Evolutionary conservation across 1,284 basidiomycete genomes (phyloP).

Genomic region (Testicularia cyperi): DNA sequence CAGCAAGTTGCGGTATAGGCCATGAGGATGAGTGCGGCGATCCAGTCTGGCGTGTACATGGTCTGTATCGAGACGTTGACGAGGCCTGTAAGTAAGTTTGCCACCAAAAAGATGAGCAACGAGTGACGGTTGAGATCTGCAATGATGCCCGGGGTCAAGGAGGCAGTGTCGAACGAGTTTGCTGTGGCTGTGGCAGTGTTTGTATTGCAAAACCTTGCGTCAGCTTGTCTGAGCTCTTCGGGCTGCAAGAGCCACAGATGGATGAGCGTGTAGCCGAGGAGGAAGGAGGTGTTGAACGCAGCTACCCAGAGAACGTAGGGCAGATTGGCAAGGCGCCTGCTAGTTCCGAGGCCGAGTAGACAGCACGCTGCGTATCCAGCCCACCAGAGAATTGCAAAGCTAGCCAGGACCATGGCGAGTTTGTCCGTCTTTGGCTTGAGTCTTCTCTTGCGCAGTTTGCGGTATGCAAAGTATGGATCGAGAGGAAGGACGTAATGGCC

Average conservation of each 20-base stretch:
- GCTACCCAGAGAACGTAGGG: slow-evolving; percentile 86
- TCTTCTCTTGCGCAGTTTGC: slow-evolving; percentile 7
- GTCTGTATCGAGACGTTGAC: slow-evolving; percentile 79
- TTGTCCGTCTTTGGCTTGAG: slow-evolving; percentile 21
- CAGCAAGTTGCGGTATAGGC: slow-evolving; percentile 71
- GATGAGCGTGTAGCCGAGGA: slow-evolving; percentile 77
- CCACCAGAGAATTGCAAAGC: slow-evolving; percentile 81
- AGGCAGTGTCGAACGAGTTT: slow-evolving; percentile 1
- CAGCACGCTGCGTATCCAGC: slow-evolving; percentile 62
- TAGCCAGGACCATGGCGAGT: slow-evolving; percentile 61
- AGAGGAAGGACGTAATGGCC: slow-evolving; percentile 80
- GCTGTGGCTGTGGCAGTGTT: neutral
- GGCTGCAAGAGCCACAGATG: slow-evolving; percentile 71
- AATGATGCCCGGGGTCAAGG: slow-evolving; percentile 68
- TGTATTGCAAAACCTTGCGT: no score
- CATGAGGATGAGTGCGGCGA: slow-evolving; percentile 70
- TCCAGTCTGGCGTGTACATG: slow-evolving; percentile 71
- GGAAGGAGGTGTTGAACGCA: slow-evolving; percentile 84
- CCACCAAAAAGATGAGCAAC: slow-evolving; percentile 78
- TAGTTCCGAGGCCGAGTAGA: slow-evolving; percentile 9
- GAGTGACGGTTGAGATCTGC: slow-evolving; percentile 81
- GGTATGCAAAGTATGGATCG: slow-evolving; percentile 64
- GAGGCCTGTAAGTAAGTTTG: slow-evolving; percentile 82
- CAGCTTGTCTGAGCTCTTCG: slow-evolving; percentile 36
- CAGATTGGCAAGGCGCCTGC: slow-evolving; percentile 66